Evolutionary conservation across 2,329 filamentous ascomycete species (phyloP), one percentile per base, ranked within the genome.

Genomic region (Aspergillus sp.): DNA sequence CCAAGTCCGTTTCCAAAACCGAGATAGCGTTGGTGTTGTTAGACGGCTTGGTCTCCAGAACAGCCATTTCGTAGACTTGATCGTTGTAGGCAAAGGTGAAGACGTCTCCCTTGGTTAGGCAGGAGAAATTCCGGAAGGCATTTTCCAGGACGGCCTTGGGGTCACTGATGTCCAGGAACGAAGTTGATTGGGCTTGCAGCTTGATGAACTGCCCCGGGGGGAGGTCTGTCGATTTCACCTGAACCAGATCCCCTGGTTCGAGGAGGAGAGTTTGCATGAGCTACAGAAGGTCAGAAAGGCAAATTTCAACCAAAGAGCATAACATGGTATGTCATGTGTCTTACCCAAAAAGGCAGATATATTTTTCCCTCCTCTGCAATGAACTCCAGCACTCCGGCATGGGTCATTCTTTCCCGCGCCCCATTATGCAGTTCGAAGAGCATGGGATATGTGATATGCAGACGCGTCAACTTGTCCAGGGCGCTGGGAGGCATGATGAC

Each of bases 81-180:
- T 97, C 92, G 71, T 99, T 99, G 77, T 99, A 99, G 62, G 87
- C 82, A 70, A 99, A 99, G 58, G 89, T 95, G 79, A 99, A 99
- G 41, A 96, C 81, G 67, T 99, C 94, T 58, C 91, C 92, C 66
- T 92, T 90, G 3, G 92, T 96, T 14, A 97, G 81, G 47, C 93
- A 93, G 14, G 92, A 90, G 74, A 97, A 99, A 73, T 95, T 95
- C 41, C 93, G 87, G 74, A 99, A 96, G 0, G 91, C 93, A 64
- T 94, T 94, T 74, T 99, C 94, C 26, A 99, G 84, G 11, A 99
- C 94, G 38, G 94, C 94, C 75, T 96, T 96, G 19, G 94, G 94
- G 65, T 99, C 94, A 64, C 88, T 93, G 68, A 99, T 97, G 43
- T 97, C 93, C 58, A 99, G 87, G 74, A 99, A 99, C 63, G 87